phyloP scores from a whole-genome alignment of 495 filamentous ascomycete genomes.

The Chlorociboria aeruginascens region DNA sequence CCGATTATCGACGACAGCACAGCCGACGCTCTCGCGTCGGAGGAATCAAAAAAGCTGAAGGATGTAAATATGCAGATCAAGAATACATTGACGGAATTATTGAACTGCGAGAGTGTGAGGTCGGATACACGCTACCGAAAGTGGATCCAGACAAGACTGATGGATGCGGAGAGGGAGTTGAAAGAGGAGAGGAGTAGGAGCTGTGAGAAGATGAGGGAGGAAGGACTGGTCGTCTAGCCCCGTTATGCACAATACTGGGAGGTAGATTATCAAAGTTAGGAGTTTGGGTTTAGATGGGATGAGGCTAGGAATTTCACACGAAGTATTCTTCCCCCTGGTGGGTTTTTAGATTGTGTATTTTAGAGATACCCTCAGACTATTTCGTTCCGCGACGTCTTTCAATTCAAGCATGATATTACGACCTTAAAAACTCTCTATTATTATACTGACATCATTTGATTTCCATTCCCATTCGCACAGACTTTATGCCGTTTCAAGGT shows the following conservation, averaged over 20 bases:
- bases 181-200: slow-evolving; percentile 18
- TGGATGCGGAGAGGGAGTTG: slow-evolving; percentile 53
- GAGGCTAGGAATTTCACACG: slow-evolving; percentile 23
- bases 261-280: neutral
- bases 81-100: slow-evolving; percentile 48
- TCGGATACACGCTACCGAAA: slow-evolving; percentile 41
- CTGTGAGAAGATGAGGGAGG: slow-evolving; percentile 16
- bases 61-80: slow-evolving; percentile 55
- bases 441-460: too few relatives aligned
- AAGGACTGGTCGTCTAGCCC: neutral
- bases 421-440: neutral
- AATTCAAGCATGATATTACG: neutral
- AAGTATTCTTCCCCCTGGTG: slow-evolving; percentile 22
- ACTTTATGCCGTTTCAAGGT: too few relatives aligned
- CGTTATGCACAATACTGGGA: neutral
- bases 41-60: slow-evolving; percentile 40
- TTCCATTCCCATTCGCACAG: too few relatives aligned
- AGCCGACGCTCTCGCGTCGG: slow-evolving; percentile 27
- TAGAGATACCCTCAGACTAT: slow-evolving; percentile 22
- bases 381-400: slow-evolving; percentile 1
- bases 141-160: slow-evolving; percentile 51
- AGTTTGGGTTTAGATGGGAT: neutral
- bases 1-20: slow-evolving; percentile 25
- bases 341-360: slow-evolving; percentile 35
- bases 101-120: slow-evolving; percentile 48